These are phyloP conservation scores for Cucumis melo DNA, from an alignment of 306 rosid species.

Conservation along the genomic window DNA sequence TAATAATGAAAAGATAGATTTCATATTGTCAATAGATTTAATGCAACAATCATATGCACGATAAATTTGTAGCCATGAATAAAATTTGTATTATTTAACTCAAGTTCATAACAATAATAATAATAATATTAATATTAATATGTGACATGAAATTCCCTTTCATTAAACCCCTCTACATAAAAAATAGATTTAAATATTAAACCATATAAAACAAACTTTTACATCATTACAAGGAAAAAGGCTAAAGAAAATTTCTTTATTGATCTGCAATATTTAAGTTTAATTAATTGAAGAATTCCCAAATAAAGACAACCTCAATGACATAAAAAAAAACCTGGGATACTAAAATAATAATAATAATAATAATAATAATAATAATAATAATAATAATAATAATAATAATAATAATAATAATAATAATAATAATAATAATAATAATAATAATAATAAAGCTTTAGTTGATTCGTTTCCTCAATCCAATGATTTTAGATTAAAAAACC, in stretches of 20 bases:
- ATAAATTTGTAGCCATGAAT: background rate
- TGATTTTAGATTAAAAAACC: constrained; percentile 27
- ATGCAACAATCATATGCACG: background rate
- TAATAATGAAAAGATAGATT: background rate
- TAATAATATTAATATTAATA: background rate
- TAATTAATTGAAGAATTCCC: background rate
- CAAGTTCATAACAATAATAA: too few species aligned
- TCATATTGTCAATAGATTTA: background rate
- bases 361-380: too few species aligned
- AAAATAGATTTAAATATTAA: background rate
- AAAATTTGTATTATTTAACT: background rate
- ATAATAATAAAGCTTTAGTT: constrained; percentile 14
- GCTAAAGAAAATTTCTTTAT: background rate
- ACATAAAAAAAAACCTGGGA: constrained; percentile 19
- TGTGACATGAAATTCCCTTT: background rate
- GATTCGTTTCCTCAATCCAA: constrained; percentile 38
- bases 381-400: too few species aligned
- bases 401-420: too few species aligned
- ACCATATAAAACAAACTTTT: background rate
- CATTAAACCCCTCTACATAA: background rate
- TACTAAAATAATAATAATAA: constrained; percentile 6
- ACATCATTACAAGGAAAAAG: background rate
- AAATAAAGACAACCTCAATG: background rate
- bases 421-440: too few species aligned
- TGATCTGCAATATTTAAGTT: background rate